Conservation (phyloP, 1,284 basidiomycete genomes). For the Somion occarium region DNA sequence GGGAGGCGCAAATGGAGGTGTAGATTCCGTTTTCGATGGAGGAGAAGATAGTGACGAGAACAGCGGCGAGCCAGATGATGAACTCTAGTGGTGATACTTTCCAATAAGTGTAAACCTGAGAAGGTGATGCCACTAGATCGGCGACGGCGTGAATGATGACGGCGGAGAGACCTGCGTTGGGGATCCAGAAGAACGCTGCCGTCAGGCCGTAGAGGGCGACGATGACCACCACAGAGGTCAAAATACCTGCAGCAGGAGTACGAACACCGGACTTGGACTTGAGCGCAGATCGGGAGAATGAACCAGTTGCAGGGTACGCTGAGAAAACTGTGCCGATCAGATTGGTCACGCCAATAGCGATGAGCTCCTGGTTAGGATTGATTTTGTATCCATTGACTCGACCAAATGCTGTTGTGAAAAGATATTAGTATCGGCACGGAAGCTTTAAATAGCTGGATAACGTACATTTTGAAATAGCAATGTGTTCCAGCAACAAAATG, state of each 20-base stretch:
- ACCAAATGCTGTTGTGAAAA: conserved; percentile 89
- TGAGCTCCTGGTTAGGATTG: conserved; percentile 94
- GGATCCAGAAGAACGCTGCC: conserved; percentile 87
- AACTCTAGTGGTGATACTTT: conserved; percentile 91
- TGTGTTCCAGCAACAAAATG: conserved; percentile 94
- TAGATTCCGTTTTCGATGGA: conserved; percentile 96
- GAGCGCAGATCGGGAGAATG: conserved; percentile 95
- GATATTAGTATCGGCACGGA: no score
- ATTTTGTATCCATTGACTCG: conserved; percentile 97
- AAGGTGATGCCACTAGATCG: conserved; percentile 86
- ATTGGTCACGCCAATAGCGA: conserved; percentile 97
- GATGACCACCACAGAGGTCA: conserved; percentile 86
- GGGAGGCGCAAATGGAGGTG: conserved; percentile 78
- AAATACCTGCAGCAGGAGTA: conserved; percentile 87
- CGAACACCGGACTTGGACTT: conserved; percentile 96
- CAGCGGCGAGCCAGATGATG: conserved; percentile 86
- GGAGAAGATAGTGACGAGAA: conserved; percentile 85
- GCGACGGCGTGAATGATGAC: conserved; percentile 96
- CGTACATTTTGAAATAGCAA: conserved; percentile 89
- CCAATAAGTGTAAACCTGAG: conserved; percentile 92
- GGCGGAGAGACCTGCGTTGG: conserved; percentile 76
- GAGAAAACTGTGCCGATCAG: conserved; percentile 82
- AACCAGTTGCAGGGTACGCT: conserved; percentile 96
- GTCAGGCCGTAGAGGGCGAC: conserved; percentile 94
- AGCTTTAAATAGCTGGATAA: no score